Conservation (phyloP, 176 grass and related monocot species). For the Paspalum vaginatum region DNA sequence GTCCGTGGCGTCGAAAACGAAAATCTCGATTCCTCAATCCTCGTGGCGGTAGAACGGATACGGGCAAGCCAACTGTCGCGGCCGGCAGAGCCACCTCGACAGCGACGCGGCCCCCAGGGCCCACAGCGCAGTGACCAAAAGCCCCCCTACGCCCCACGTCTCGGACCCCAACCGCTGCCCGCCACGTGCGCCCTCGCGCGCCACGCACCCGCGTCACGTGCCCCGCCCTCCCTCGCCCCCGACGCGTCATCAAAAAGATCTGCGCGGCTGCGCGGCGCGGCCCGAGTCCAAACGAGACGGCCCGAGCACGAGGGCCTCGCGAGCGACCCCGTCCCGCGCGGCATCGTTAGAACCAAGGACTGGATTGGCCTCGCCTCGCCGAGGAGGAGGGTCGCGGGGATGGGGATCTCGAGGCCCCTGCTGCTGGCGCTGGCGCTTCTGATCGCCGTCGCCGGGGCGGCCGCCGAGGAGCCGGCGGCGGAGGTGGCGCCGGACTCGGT, state of each 20-base stretch:
- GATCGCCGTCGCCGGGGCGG: constrained; percentile 30
- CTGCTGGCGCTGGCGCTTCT: constrained; percentile 22
- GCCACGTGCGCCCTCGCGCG: not conserved
- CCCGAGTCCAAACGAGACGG: not conserved
- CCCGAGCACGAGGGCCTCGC: no score
- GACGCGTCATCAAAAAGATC: constrained; percentile 5
- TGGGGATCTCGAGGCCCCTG: constrained; percentile 52
- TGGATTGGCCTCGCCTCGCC: constrained; percentile 1
- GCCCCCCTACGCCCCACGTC: not conserved
- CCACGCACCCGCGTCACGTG: constrained; percentile 42
- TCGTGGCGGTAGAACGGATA: not conserved
- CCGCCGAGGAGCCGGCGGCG: constrained; percentile 32
- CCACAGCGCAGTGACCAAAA: not conserved
- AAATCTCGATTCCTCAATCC: not conserved
- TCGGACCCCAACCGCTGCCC: not conserved
- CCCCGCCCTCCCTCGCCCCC: not conserved
- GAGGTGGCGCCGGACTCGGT: not conserved
- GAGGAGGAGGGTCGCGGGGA: constrained; percentile 41
- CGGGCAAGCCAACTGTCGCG: constrained; percentile 26
- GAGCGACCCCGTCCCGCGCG: not conserved
- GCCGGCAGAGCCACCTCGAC: not conserved
- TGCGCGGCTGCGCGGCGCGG: not conserved
- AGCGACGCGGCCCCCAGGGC: not conserved
- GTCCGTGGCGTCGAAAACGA: not conserved
- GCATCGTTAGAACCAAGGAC: constrained; percentile 40